phyloP scores from a whole-genome alignment of 768 basidiomycete species.

The Leccinellum luteum region DNA sequence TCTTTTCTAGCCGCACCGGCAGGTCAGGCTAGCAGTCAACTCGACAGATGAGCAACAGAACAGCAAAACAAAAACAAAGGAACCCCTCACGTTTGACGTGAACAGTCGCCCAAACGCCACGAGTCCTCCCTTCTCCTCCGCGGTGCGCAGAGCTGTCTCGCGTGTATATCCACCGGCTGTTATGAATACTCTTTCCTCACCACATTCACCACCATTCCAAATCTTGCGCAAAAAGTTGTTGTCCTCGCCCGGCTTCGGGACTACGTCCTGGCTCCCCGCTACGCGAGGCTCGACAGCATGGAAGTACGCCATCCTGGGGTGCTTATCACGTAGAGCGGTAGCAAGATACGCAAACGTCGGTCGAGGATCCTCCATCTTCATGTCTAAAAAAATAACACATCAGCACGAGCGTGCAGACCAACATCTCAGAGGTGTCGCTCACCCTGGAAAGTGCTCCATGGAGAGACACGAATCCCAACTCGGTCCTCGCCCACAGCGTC shows the following conservation, averaged over 20 bases:
- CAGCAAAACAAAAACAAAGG: neutral
- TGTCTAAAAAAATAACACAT: neutral
- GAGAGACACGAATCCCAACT: neutral
- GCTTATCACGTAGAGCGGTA: neutral
- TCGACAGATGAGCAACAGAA: neutral
- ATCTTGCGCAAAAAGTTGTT: neutral
- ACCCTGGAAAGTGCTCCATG: neutral
- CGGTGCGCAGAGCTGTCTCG: neutral
- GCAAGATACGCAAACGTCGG: neutral
- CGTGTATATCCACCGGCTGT: neutral
- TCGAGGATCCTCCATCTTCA: neutral
- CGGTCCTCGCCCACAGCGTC: neutral
- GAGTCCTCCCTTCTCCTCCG: neutral
- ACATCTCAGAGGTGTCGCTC: neutral
- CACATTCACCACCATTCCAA: neutral
- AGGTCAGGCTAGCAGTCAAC: neutral
- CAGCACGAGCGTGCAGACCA: neutral
- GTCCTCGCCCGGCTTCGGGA: neutral
- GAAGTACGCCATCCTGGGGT: neutral
- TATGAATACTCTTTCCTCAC: neutral
- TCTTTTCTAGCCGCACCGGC: neutral
- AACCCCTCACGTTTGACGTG: neutral
- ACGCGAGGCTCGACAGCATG: neutral
- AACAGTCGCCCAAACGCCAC: neutral
- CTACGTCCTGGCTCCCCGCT: neutral